A percentile compares a stretch with the other conserved stretches of the same genome.
Conservation (phyloP, 495 filamentous ascomycete genomes). For the Platismatia glauca region DNA sequence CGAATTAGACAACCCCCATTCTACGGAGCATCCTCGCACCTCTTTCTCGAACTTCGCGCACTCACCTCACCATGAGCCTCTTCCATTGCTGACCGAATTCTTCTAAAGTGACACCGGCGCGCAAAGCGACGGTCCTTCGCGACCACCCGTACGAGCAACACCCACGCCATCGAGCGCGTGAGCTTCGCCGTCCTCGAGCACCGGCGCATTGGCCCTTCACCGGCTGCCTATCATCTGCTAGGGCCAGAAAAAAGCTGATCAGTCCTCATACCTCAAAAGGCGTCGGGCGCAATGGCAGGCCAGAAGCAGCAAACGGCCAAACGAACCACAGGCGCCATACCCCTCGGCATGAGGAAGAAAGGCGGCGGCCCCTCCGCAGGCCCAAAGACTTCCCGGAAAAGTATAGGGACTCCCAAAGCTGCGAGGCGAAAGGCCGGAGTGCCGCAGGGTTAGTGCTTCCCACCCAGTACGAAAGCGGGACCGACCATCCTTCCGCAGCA, state of each 20-base stretch:
- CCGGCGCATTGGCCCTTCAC: not conserved
- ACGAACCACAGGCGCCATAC: conserved; percentile 17
- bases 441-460: conserved; percentile 3
- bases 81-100: not conserved
- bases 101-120: not conserved
- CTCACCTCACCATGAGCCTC: not conserved
- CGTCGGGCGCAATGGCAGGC: conserved; percentile 11
- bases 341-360: conserved; percentile 9
- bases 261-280: not conserved
- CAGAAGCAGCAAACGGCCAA: conserved; percentile 16
- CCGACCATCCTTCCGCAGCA: not conserved
- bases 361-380: conserved; percentile 8
- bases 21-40: not conserved
- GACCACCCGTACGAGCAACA: not conserved
- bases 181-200: not conserved
- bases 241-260: not conserved
- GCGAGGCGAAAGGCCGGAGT: conserved; percentile 9
- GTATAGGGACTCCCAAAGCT: conserved; percentile 9
- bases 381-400: conserved; percentile 9
- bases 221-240: not conserved
- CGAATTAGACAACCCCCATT: not conserved
- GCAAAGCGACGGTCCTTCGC: not conserved
- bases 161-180: not conserved
- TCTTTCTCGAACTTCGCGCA: not conserved
- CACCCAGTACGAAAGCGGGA: not conserved